A percentile compares a stretch with the other conserved stretches of the same genome.
Evolutionary conservation across 2,329 filamentous ascomycete genomes (phyloP).

Genomic region (Chaetomium sp.): DNA sequence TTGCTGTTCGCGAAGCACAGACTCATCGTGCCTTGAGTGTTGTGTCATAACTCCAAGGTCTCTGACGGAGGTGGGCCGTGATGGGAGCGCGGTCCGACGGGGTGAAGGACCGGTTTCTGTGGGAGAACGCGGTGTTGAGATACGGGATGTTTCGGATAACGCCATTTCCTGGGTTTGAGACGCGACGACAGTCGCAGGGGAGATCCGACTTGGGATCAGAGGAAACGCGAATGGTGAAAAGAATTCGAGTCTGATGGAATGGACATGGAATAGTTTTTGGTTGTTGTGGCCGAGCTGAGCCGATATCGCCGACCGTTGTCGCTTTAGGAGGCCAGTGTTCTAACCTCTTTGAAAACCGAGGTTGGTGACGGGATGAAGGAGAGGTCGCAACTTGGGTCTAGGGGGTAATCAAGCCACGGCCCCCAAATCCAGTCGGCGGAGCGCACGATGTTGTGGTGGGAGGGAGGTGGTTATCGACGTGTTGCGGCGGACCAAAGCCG

Average conservation of each 20-base stretch:
- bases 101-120: constrained; percentile 13
- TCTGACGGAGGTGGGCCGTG: constrained; percentile 18
- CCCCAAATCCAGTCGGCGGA: too few relatives aligned
- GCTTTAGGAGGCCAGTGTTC: too few relatives aligned
- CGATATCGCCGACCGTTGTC: not conserved
- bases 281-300: not conserved
- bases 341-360: too few relatives aligned
- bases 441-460: not conserved
- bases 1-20: constrained; percentile 8
- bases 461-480: not conserved
- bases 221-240: too few relatives aligned
- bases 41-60: constrained; percentile 7
- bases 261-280: too few relatives aligned
- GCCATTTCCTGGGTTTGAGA: constrained; percentile 14
- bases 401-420: too few relatives aligned
- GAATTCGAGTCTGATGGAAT: too few relatives aligned
- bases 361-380: too few relatives aligned
- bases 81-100: constrained; percentile 23
- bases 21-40: constrained; percentile 3
- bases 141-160: constrained; percentile 12
- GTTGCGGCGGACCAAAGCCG: too few relatives aligned
- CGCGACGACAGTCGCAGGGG: not conserved
- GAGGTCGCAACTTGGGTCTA: too few relatives aligned
- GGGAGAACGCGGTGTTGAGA: constrained; percentile 5
- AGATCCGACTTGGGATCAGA: not conserved